Base-by-base conservation (phyloP, 192 early-diverging fungal species). In the Spizellomyces punctatus region DNA sequence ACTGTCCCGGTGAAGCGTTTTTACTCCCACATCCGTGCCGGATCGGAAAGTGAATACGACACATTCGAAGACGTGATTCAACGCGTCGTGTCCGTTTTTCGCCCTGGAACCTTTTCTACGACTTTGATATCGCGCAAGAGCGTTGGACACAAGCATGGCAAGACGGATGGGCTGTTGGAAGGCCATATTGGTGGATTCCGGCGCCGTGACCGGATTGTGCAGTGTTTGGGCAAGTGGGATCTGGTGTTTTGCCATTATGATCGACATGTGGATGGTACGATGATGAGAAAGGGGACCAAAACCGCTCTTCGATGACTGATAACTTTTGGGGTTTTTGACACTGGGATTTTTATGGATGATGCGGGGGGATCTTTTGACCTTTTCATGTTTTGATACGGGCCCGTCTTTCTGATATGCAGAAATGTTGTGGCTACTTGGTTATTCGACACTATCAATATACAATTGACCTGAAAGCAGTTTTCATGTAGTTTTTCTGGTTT, bases 41-140 rank as follows among this genome's bases (percentile, higher is more conserved):
- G 73, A 16, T 67, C 57, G 58, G 78, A 79, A 21, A 65, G 69
- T 42, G 76, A 86, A 58, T 83, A 83, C 63, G 80, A 87, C 64
- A 79, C 84, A 0, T 87, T 91, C 76, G 84, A 92, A 71, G 80
- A 79, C 44, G 78, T 96, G 22, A 86, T 95, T 43, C 76, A 82
- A 50, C 82, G 91, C 63, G 94, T 98, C 16, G 86, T 94, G 27
- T 73, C 82, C 46, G 84, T 93, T 43, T 99, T 99, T 87, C 83
- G 91, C 12, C 92, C 94, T 8, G 85, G 86, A 14, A 84, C 78
- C 44, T 92, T 93, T 66, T 91, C 90, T 22, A 87, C 93, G 10
- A 92, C 95, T 0, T 80, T 92, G 64, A 95, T 96, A 66, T 89
- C 88, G 27, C 77, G 80, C 12, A 81, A 71, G 60, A 44, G 48